phyloP scores from a whole-genome alignment of 768 basidiomycete species.

The Tulasnella sp. region DNA sequence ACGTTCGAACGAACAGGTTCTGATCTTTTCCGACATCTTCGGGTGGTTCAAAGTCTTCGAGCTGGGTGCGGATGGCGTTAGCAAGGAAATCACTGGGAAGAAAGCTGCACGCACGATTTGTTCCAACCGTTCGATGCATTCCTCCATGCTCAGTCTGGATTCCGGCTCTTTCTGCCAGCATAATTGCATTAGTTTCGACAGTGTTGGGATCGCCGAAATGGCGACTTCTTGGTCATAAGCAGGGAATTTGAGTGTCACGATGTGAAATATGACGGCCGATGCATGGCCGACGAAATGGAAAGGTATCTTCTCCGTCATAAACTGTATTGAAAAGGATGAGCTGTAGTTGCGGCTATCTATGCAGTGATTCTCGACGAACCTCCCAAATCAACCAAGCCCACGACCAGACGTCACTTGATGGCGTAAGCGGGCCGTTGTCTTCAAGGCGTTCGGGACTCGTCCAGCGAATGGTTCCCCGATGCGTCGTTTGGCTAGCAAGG shows the following conservation, averaged over 20 bases:
- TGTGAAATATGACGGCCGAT: neutral
- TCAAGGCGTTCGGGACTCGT: constrained; percentile 6
- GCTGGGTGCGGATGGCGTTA: neutral
- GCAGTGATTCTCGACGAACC: neutral
- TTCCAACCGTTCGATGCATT: neutral
- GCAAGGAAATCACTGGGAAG: neutral
- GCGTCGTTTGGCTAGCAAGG: neutral
- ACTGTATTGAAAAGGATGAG: neutral
- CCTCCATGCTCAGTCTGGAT: neutral
- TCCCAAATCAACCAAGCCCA: constrained; percentile 15
- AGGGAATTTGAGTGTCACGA: neutral
- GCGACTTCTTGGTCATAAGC: neutral
- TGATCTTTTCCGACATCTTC: neutral
- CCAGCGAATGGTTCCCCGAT: neutral
- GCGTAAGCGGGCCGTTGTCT: neutral
- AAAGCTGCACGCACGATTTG: neutral
- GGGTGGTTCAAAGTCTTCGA: neutral
- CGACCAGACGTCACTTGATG: constrained; percentile 1
- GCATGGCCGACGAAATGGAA: neutral
- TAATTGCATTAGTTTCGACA: neutral
- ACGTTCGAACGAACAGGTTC: neutral
- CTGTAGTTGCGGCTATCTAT: neutral
- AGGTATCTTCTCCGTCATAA: neutral
- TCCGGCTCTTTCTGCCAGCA: constrained; percentile 6
- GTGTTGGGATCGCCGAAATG: neutral